phyloP scores from a whole-genome alignment of 306 rosid genomes.

The Senna siamea region DNA sequence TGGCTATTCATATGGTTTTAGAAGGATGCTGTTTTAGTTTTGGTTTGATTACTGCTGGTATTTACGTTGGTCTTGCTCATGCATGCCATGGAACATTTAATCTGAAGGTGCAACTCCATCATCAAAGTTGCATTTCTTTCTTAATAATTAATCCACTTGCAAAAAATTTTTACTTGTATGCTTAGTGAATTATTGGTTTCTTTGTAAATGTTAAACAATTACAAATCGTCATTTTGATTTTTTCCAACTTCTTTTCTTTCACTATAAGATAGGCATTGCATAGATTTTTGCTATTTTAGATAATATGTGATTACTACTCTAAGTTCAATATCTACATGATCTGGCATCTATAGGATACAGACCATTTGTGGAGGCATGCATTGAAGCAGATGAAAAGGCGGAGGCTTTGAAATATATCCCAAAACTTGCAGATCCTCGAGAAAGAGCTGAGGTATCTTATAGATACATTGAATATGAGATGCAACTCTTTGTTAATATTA shows the following conservation, averaged over 20 bases:
- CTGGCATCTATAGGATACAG: conserved; percentile 65
- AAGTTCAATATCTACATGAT: conserved; percentile 30
- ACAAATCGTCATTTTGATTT: too few species aligned
- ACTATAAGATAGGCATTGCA: conserved; percentile 5
- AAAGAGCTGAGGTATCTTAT: conserved; percentile 87
- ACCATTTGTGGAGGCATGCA: conserved; percentile 97
- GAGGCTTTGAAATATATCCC: conserved; percentile 97
- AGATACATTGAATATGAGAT: neutral
- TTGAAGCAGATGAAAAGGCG: conserved; percentile 91
- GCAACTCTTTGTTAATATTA: neutral
- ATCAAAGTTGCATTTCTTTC: too few species aligned
- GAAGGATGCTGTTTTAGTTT: neutral
- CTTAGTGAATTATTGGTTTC: too few species aligned
- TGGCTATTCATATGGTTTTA: neutral
- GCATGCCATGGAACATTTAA: neutral
- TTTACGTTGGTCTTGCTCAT: neutral
- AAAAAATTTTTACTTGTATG: too few species aligned
- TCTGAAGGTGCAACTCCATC: too few species aligned
- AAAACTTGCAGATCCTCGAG: conserved; percentile 90
- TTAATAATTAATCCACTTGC: too few species aligned
- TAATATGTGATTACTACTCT: conserved; percentile 1
- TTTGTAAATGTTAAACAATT: too few species aligned
- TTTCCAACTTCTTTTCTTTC: too few species aligned
- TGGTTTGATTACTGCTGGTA: neutral
- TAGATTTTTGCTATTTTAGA: conserved; percentile 31